Base-by-base conservation (phyloP, 2,329 filamentous ascomycete genomes). In the Colletotrichum sansevieriae region DNA sequence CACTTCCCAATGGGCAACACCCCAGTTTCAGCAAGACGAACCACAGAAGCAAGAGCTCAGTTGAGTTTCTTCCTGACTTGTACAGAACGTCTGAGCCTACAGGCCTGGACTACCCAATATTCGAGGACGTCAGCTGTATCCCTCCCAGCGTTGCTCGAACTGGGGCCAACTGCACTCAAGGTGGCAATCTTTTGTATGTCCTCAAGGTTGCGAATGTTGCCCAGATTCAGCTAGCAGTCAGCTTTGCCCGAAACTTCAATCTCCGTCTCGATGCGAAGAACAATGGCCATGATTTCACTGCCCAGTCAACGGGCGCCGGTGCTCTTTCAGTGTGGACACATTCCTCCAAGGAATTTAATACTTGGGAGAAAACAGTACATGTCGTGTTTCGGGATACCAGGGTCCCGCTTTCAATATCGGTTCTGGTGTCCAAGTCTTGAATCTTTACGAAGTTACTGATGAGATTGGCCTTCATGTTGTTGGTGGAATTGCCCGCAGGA, bases 101-200 rank as follows among this genome's bases (percentile, higher is more conserved):
- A 0, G 87, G 86, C 1, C 86, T 88, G 73, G 86, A 88, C 71
- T 84, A 82, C 7, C 86, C 88, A 63, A 75, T 82, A 63, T 81
- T 89, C 63, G 84, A 87, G 72, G 77, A 81, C 18, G 79, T 82
- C 20, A 66, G 81, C 43, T 80, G 70, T 18, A 15, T 70, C 12
- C 70, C 70, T 13, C 70, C 70, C 7, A 65, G 44, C 10, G 7
- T 65, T 18, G 46, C 54, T 9, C 62, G 54, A 1, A n/a, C 46
- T 15, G 33, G 41, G n/a, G 62, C 62, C 35, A 62, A 41, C 0
- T 77, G 75, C 62, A 63, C 41, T 3, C 70, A 74, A 29, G 75
- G 75, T 1, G 66, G 70, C 11, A 64, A 73, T 1, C 75, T 73
- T 1, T 61, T 54, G 2, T 77, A 76, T 41, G 71, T 72, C 11